These are phyloP conservation scores for Boletus rufocinnamomeus DNA, from an alignment of 768 basidiomycete genomes.

Conservation along the genomic window DNA sequence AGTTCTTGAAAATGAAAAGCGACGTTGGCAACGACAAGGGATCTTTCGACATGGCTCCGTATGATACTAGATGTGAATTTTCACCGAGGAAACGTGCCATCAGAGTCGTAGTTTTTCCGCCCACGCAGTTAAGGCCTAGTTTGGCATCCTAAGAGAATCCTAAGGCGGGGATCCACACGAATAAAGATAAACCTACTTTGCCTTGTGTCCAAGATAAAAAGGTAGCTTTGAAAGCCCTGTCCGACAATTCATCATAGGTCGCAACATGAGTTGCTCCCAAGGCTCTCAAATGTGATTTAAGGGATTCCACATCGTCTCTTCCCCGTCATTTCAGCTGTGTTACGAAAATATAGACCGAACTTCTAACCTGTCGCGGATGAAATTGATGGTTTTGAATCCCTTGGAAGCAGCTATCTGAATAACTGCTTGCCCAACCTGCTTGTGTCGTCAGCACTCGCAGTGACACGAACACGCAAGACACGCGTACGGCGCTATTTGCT, in stretches of 20 bases:
- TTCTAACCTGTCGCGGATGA: constrained; percentile 68
- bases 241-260: constrained; percentile 72
- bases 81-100: constrained; percentile 71
- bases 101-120: constrained; percentile 65
- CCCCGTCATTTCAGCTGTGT: background rate
- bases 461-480: background rate
- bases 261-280: constrained; percentile 78
- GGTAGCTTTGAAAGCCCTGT: constrained; percentile 52
- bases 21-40: constrained; percentile 78
- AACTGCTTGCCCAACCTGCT: constrained; percentile 78
- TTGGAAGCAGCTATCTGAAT: constrained; percentile 79
- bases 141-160: constrained; percentile 37
- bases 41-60: constrained; percentile 88
- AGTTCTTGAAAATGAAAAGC: constrained; percentile 82
- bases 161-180: constrained; percentile 10
- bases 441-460: constrained; percentile 4
- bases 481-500: constrained; percentile 75
- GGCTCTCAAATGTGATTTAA: constrained; percentile 51
- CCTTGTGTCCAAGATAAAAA: constrained; percentile 66
- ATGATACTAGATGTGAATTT: constrained; percentile 77
- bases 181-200: constrained; percentile 43
- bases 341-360: background rate
- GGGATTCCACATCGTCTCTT: constrained; percentile 53
- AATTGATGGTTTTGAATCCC: constrained; percentile 77
- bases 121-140: constrained; percentile 57